phyloP scores from a whole-genome alignment of 768 basidiomycete genomes.

The Leucosporidium yakuticum region DNA sequence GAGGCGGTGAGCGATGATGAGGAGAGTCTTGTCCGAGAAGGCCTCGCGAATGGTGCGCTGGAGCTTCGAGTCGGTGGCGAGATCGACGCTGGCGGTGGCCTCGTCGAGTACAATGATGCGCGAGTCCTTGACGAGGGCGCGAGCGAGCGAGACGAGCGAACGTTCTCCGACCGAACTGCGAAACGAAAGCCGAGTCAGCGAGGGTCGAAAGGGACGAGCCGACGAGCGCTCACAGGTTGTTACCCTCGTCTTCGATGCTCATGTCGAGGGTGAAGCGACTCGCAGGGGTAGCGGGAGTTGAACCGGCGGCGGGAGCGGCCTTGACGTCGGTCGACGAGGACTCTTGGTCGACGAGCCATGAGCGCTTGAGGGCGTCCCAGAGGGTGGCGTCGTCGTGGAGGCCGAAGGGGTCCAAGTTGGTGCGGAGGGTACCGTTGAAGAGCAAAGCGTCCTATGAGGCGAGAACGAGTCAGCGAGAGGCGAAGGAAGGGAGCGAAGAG shows the following conservation, averaged over 20 bases:
- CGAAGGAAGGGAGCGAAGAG: too few relatives aligned
- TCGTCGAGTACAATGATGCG: constrained; percentile 74
- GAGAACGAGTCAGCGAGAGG: too few relatives aligned
- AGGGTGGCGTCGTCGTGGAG: constrained; percentile 35
- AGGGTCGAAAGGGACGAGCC: constrained; percentile 44
- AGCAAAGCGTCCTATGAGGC: constrained; percentile 22
- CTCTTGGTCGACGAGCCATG: constrained; percentile 2
- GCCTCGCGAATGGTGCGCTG: constrained; percentile 75
- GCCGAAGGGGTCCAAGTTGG: constrained; percentile 47
- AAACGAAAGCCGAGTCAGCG: constrained; percentile 26
- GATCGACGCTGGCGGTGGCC: constrained; percentile 42
- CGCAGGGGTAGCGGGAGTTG: neutral
- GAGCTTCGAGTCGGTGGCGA: constrained; percentile 80
- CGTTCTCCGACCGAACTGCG: constrained; percentile 50
- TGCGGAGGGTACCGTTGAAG: constrained; percentile 56
- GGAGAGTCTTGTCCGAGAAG: constrained; percentile 67
- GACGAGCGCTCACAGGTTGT: constrained; percentile 40
- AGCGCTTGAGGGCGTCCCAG: neutral
- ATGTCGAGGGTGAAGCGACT: constrained; percentile 73
- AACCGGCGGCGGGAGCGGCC: neutral
- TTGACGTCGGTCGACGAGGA: neutral
- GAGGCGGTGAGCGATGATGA: constrained; percentile 58
- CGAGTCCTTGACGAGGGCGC: constrained; percentile 79
- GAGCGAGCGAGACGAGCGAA: constrained; percentile 75
- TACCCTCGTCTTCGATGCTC: constrained; percentile 73